A percentile compares a stretch with the other conserved stretches of the same genome.
Evolutionary conservation across 2,329 filamentous ascomycete genomes (phyloP).

Genomic region (Pseudonectria foliicola): DNA sequence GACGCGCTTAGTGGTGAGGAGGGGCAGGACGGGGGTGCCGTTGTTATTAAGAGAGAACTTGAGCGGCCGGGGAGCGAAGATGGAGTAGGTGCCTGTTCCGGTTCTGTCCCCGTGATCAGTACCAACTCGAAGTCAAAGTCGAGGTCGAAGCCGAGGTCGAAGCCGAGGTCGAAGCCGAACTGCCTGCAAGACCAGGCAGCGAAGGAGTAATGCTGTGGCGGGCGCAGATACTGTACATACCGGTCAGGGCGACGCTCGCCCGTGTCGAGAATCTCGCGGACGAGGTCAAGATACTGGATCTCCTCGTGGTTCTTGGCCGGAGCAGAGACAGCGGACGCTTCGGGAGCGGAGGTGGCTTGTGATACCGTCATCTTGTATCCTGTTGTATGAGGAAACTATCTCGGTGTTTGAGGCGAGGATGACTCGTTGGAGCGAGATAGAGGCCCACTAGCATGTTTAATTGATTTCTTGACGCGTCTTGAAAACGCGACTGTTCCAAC

Average conservation of each 20-base stretch:
- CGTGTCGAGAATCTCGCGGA: conserved; percentile 71
- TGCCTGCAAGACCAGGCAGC: not conserved
- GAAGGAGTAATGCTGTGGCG: too few species aligned
- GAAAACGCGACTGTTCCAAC: too few species aligned
- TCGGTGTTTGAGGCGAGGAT: too few species aligned
- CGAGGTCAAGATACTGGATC: conserved; percentile 85
- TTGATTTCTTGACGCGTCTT: too few species aligned
- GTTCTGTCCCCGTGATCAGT: conserved; percentile 48
- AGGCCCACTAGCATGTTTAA: too few species aligned
- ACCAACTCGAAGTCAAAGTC: not conserved
- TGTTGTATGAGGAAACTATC: too few species aligned
- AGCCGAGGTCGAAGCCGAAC: too few species aligned
- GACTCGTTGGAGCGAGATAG: too few species aligned
- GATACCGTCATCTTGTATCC: conserved; percentile 12
- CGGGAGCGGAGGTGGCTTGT: conserved; percentile 4
- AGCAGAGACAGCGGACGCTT: conserved; percentile 9
- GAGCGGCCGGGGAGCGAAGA: conserved; percentile 81
- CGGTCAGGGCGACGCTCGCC: conserved; percentile 88
- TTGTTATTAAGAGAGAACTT: conserved; percentile 73
- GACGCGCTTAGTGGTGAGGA: conserved; percentile 95
- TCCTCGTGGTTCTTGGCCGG: conserved; percentile 61
- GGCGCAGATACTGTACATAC: conserved; percentile 33
- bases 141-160: too few species aligned
- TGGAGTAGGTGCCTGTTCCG: conserved; percentile 82
- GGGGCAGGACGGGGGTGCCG: conserved; percentile 65